Evolutionary conservation across 331 rosid species (phyloP), one percentile per base, ranked within the genome.

Genomic region (Cucumis variabilis): DNA sequence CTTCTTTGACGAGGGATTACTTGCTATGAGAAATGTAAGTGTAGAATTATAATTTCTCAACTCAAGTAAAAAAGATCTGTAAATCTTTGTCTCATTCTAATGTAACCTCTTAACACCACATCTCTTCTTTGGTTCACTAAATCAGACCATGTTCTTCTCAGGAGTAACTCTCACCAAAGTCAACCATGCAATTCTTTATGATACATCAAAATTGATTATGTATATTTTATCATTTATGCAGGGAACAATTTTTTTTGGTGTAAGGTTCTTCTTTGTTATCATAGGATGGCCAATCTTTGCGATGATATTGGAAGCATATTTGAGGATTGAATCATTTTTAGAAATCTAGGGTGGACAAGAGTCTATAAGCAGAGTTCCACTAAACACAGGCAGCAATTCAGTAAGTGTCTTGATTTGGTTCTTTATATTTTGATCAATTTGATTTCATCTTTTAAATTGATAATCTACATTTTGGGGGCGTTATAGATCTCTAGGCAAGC

Each of bases 1-100:
- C 93, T 96, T 97, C 93, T 97, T 97, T 15, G 99, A 97, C 93
- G 93, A 96, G 94, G 99, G 98, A 85, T 89, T 97, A 87, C 96
- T 97, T 46, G 98, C 99, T 89, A 97, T 97, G 96, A 98, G 99
- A 90, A 95, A 97, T 88, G 99, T 97, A 92, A 93, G 98, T 87
- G 82, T 20, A 2, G 30, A 19, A 46, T 53, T 70, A 79, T 16
- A 14, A 48, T 27, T 41, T 62, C 58, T 11, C 79, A 53, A 87
- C 58, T 41, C n/a, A 20, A 65, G 44, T 78, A 24, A 41, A 19
- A 33, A 30, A 72, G 86, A 62, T 87, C n/a, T 46, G 44, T 88
- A 85, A 73, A 84, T 60, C 72, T 7, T n/a, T 69, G 83, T 66
- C 46, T 33, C 30, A n/a, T 89, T 86, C 74, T 90, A 84, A 87